Conservation (phyloP, 306 rosid species). For the Herpetospermum pedunculosum region DNA sequence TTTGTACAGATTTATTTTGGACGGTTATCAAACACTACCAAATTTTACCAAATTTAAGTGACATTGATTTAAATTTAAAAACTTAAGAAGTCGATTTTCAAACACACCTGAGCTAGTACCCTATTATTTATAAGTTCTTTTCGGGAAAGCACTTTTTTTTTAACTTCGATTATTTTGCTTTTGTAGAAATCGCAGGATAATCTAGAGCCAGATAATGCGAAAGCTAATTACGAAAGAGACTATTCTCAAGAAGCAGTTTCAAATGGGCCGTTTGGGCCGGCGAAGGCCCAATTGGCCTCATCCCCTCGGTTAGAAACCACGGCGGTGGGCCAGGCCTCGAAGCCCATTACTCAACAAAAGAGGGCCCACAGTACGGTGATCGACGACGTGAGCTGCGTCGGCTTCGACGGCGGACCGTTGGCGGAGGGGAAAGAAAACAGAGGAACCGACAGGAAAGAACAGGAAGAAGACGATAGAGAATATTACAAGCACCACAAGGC, state of each 20-base stretch:
- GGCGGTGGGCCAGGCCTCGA: slow-evolving; percentile 29
- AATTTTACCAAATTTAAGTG: no score
- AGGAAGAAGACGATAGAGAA: slow-evolving; percentile 23
- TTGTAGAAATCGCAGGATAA: slow-evolving; percentile 22
- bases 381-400: slow-evolving; percentile 42
- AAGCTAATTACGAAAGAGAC: slow-evolving; percentile 4
- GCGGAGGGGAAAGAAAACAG: slow-evolving; percentile 16
- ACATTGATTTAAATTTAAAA: no score
- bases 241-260: neutral
- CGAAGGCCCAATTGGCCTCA: slow-evolving; percentile 26
- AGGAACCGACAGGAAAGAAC: neutral
- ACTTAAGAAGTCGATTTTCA: no score
- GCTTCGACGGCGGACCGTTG: slow-evolving; percentile 51
- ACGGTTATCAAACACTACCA: no score
- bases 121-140: no score
- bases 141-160: neutral
- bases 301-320: slow-evolving; percentile 36
- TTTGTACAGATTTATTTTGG: no score
- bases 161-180: neutral
- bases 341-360: slow-evolving; percentile 40
- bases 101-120: no score
- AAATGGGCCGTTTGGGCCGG: slow-evolving; percentile 2
- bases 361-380: slow-evolving; percentile 11
- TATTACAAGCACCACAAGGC: slow-evolving; percentile 54
- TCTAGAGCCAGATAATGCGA: neutral